Percentiles rank a stretch among this genome's conserved stretches.
Evolutionary conservation across 163 green algal genomes (phyloP).

Genomic region (Coccomyxa subellipsoidea): DNA sequence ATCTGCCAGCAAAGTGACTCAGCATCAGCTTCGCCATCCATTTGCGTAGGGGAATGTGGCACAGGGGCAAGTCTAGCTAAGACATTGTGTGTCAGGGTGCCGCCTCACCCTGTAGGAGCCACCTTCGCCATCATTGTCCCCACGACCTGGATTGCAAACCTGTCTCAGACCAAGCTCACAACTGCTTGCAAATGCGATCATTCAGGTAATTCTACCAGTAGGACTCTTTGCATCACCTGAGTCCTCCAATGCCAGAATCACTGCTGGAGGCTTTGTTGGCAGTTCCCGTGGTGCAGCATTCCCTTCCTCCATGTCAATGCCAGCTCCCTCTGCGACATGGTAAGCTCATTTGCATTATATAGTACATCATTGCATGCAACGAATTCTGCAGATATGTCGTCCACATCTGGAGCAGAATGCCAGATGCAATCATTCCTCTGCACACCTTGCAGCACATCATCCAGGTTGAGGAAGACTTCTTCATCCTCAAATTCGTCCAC

Average conservation of each 20-base stretch:
- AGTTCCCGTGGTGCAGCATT: constrained; percentile 16
- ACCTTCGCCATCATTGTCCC: background rate
- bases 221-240: background rate
- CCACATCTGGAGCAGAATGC: too few relatives aligned
- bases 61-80: too few relatives aligned
- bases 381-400: too few relatives aligned
- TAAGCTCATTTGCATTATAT: too few relatives aligned
- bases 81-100: background rate
- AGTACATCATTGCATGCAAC: too few relatives aligned
- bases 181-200: background rate
- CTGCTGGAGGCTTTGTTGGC: constrained; percentile 31
- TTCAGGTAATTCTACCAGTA: background rate
- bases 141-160: background rate
- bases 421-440: background rate
- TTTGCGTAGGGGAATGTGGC: too few relatives aligned
- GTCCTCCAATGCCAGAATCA: constrained; percentile 68
- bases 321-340: constrained; percentile 20
- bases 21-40: too few relatives aligned
- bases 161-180: background rate
- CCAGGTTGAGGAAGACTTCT: constrained; percentile 49
- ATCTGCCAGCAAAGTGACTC: constrained; percentile 30
- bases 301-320: constrained; percentile 57
- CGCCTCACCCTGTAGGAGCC: background rate
- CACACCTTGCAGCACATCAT: constrained; percentile 48
- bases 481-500: constrained; percentile 36